Base-by-base conservation (phyloP, 768 basidiomycete genomes). In the Sistotremastrum suecicum region DNA sequence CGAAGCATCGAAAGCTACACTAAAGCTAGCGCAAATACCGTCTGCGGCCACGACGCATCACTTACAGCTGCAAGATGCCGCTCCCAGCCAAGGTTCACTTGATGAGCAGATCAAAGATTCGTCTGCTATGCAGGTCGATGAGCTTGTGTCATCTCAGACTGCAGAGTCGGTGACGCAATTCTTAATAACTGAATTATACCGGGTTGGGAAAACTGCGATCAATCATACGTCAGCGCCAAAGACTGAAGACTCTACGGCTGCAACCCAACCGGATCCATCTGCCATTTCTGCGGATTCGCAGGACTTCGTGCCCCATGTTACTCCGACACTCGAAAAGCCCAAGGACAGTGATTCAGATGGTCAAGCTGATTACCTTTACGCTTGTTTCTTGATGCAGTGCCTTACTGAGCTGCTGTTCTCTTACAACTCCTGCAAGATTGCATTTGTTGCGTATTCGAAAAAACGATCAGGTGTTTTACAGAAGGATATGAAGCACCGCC, bases 401-500 rank as follows among this genome's bases (percentile, higher is more conserved):
- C 67, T 97, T 40, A 87, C 90, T 3, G 95, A 99, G 63, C 67
- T 98, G 7, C 64, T 95, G 8, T 88, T 94, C 50, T 97, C 90
- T 8, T 99, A 98, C 55, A 83, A 90, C 53, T 61, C 78, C 5
- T 92, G 89, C 76, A 99, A 98, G 61, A 58, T 79, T 29, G 79
- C 83, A 4, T 89, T 99, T 62, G 60, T 95, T 44, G 81, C 85
- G 0, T 89, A 76, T 54, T 75, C 78, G 0, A 56, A 55, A 48
- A 74, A 69, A 52, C 74, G 76, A 31, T 54, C 63, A 1, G 70
- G 75, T 41, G 71, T 75, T 0, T 72, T 74, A 4, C 63, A 72
- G n/a, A 86, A 87, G 61, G 83, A 87, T 34, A 54, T 61, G 28
- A 87, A 78, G 54, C 71, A 75, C 55, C 70, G 80, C 48, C 65